Base-by-base conservation (phyloP, 2,329 filamentous ascomycete species). In the Zalaria obscura region DNA sequence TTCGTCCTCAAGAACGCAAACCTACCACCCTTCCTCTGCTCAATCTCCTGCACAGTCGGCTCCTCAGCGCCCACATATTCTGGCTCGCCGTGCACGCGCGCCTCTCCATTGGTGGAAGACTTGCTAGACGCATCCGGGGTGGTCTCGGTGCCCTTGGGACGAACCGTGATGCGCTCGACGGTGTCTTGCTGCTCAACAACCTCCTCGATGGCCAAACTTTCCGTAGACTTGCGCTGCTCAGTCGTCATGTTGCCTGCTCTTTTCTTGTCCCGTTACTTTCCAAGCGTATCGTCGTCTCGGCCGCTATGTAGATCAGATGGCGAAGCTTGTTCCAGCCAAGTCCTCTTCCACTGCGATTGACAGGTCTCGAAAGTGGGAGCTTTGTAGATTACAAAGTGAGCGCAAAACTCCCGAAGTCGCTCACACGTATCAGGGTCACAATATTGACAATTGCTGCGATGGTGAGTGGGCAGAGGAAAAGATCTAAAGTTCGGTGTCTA, bases 1-100 rank as follows among this genome's bases (percentile, higher is more conserved):
- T 72, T 72, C 7, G 88, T 94, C 52, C 71, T 73, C 48, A 96
- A 69, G 64, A 91, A 96, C 35, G 80, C 66, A 50, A 79, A 72
- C 49, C 66, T 69, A 4, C 66, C 60, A 49, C 66, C 64, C 44
- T 61, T 63, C 36, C 51, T 61, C 44, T 56, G 47, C 43, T 69
- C 68, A 41, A 61, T 48, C 40, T 58, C 52, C 27, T 62, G 61
- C 5, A 55, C 48, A 25, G 54, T 52, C 34, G 53, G 47, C 25
- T 50, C 44, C 36, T 36, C 41, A 25, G 43, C 46, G 32, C 46
- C 49, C 35, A 59, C 42, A 36, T 63, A 44, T 40, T 64, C 57
- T 3, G 63, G 60, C 5, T 53, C 47, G 36, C 60, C 63, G 48
- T 65, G 61, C 43, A 35, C 18, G n/a, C 39, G 35, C 5, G 40